Percentiles rank a stretch among this genome's conserved stretches.
Conservation (phyloP, 345 rosid genomes). For the Eucalyptus microcorys region DNA sequence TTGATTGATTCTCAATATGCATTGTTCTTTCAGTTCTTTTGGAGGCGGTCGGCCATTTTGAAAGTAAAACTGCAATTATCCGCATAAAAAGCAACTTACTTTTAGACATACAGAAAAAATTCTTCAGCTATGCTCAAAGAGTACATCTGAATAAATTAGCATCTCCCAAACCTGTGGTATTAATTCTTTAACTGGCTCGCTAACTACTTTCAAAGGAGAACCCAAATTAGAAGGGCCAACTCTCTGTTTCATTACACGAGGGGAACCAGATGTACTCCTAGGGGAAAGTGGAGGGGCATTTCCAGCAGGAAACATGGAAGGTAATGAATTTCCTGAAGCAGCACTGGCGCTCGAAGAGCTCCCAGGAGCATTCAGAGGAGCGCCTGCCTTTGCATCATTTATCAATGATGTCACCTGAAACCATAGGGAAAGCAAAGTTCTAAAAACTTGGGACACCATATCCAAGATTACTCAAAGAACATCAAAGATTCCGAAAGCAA, state of each 20-base stretch:
- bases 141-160: not conserved
- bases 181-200: conserved; percentile 48
- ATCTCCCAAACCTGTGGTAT: conserved; percentile 73
- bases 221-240: conserved; percentile 59
- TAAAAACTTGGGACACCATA: not conserved
- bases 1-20: conserved; percentile 38
- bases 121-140: not conserved
- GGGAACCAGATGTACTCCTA: conserved; percentile 63
- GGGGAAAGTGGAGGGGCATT: conserved; percentile 93
- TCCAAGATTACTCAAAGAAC: not conserved
- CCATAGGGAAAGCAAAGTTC: not conserved
- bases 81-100: not conserved
- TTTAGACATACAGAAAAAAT: not conserved
- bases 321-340: conserved; percentile 43
- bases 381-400: conserved; percentile 63
- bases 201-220: conserved; percentile 56
- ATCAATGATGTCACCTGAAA: conserved; percentile 62
- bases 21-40: conserved; percentile 57
- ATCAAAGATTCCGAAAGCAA: not conserved
- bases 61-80: conserved; percentile 69
- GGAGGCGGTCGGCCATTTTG: conserved; percentile 71
- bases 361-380: conserved; percentile 29
- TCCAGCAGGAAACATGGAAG: conserved; percentile 74
- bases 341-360: conserved; percentile 26
- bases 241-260: conserved; percentile 54